Conservation (phyloP, 2,329 filamentous ascomycete species). For the Exophiala viscosa region DNA sequence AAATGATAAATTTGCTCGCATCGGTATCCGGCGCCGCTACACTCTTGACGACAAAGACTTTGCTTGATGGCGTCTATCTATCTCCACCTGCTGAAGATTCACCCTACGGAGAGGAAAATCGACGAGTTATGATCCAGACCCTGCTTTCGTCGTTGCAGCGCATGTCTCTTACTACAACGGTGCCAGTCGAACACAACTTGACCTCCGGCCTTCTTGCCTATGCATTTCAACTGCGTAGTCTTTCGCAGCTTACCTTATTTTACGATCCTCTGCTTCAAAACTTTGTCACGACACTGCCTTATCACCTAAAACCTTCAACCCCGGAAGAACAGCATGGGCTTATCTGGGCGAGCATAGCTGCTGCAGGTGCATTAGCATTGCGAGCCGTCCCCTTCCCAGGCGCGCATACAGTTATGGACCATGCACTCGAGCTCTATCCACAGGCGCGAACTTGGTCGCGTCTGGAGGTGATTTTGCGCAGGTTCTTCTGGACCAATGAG, state of each 20-base stretch:
- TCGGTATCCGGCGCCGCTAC: constrained; percentile 15
- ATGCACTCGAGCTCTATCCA: constrained; percentile 17
- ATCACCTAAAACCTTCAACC: constrained; percentile 11
- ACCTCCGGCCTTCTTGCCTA: constrained; percentile 22
- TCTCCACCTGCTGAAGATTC: neutral
- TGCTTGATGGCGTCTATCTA: neutral
- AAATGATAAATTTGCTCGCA: constrained; percentile 22
- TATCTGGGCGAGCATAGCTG: constrained; percentile 21
- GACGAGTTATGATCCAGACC: constrained; percentile 13
- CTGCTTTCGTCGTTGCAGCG: constrained; percentile 25
- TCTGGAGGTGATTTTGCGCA: constrained; percentile 17
- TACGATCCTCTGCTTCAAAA: constrained; percentile 25
- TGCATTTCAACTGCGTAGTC: constrained; percentile 19
- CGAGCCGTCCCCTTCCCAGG: constrained; percentile 20
- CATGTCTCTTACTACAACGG: constrained; percentile 17
- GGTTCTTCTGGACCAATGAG: constrained; percentile 21
- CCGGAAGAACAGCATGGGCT: constrained; percentile 15
- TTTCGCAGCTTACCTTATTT: constrained; percentile 22
- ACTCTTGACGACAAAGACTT: neutral
- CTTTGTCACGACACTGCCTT: constrained; percentile 19
- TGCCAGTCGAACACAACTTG: constrained; percentile 17
- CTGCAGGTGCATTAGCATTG: constrained; percentile 20
- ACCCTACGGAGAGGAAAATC: constrained; percentile 7
- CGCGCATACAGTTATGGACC: constrained; percentile 19
- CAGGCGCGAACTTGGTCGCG: constrained; percentile 15